Evolutionary conservation across 2,329 filamentous ascomycete species (phyloP).

Genomic region (Grosmannia huntii): DNA sequence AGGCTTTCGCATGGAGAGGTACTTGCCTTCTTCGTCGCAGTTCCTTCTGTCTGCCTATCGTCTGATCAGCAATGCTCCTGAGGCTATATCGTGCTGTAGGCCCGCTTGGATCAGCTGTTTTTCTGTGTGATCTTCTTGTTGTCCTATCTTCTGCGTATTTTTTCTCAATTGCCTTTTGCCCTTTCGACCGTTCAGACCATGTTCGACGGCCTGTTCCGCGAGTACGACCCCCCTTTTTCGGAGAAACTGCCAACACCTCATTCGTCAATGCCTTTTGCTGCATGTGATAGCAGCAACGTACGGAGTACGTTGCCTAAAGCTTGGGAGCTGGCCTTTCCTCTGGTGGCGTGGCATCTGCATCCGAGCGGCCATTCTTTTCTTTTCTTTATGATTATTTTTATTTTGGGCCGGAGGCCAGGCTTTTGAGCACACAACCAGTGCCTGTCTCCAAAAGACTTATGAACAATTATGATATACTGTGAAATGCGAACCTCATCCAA

Average conservation of each 20-base stretch:
- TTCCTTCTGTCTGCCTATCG: background rate
- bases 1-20: background rate
- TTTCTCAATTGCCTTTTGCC: background rate
- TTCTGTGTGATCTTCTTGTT: background rate
- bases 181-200: background rate
- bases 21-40: background rate
- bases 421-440: background rate
- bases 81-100: background rate
- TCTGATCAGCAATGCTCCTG: background rate
- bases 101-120: conserved; percentile 7
- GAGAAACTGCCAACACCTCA: background rate
- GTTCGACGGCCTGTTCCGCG: background rate
- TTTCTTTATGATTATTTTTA: background rate
- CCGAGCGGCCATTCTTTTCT: too few species aligned
- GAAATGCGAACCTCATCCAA: background rate
- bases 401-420: background rate
- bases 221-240: background rate
- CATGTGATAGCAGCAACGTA: background rate
- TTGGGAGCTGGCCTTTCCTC: too few species aligned
- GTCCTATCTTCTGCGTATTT: background rate
- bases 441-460: background rate
- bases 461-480: background rate
- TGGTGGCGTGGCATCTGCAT: too few species aligned
- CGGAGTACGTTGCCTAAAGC: too few species aligned
- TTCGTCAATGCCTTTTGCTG: background rate